Conservation (phyloP, 768 basidiomycete species). For the Mycena vulgaris region DNA sequence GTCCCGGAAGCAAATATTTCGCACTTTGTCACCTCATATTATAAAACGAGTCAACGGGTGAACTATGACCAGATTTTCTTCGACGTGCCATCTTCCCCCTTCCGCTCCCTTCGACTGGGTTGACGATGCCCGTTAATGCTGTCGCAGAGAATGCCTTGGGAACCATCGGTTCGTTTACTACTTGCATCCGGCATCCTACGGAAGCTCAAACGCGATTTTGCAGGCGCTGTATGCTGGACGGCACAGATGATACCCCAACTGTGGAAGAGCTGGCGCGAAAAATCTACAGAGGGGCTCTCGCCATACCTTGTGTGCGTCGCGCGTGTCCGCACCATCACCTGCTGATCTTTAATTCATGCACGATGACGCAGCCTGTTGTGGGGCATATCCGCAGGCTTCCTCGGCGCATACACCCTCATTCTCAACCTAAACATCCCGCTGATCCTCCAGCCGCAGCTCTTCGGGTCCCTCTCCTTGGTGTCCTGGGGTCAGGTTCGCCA, state of each 20-base stretch:
- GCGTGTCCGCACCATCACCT: not conserved
- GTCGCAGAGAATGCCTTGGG: slow-evolving; percentile 79
- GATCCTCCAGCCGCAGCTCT: slow-evolving; percentile 77
- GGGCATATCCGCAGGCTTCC: slow-evolving; percentile 70
- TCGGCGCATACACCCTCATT: slow-evolving; percentile 79
- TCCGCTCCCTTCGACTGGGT: not conserved
- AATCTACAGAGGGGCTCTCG: slow-evolving; percentile 80
- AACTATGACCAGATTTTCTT: too few species aligned
- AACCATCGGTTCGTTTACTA: slow-evolving; percentile 66
- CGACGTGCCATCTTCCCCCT: too few species aligned
- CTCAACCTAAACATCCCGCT: slow-evolving; percentile 81
- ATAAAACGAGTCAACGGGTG: too few species aligned
- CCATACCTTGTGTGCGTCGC: slow-evolving; percentile 75
- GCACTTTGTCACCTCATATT: too few species aligned
- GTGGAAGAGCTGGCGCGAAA: slow-evolving; percentile 78
- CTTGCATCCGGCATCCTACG: not conserved
- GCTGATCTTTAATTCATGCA: not conserved
- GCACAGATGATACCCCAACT: slow-evolving; percentile 80
- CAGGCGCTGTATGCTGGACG: slow-evolving; percentile 79
- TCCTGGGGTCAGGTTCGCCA: slow-evolving; percentile 76
- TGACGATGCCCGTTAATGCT: slow-evolving; percentile 63
- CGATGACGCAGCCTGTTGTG: slow-evolving; percentile 64
- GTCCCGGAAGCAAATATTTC: too few species aligned
- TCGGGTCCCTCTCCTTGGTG: slow-evolving; percentile 70
- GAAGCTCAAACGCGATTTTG: not conserved